Percentiles rank a stretch among this genome's conserved stretches.
These are phyloP conservation scores for Alternaria ventricosa DNA, from an alignment of 2,329 filamentous ascomycete species.

Conservation along the genomic window DNA sequence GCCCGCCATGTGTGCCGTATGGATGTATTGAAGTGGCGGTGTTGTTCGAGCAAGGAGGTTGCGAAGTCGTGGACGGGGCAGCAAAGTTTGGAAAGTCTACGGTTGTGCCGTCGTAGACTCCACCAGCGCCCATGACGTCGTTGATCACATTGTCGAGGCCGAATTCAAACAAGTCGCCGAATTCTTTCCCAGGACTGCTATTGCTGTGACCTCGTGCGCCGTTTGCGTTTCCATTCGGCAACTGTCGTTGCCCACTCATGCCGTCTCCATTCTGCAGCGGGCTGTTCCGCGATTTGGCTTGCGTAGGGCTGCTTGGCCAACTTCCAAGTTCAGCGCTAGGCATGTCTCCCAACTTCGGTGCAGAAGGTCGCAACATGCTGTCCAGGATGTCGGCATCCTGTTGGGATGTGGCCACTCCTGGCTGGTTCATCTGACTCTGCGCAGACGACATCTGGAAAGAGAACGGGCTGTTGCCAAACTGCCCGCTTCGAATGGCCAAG, in stretches of 20 bases:
- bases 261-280: background rate
- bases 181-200: conserved; percentile 18
- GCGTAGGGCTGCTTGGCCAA: conserved; percentile 27
- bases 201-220: background rate
- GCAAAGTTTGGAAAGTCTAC: conserved; percentile 6
- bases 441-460: conserved; percentile 1
- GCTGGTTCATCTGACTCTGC: conserved; percentile 15
- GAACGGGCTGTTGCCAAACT: conserved; percentile 20
- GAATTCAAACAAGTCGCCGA: conserved; percentile 28
- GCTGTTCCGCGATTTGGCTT: background rate
- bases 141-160: conserved; percentile 37
- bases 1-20: background rate
- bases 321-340: conserved; percentile 21
- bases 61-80: background rate
- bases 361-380: conserved; percentile 36
- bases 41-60: background rate
- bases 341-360: conserved; percentile 37
- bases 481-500: conserved; percentile 31
- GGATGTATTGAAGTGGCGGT: background rate
- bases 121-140: conserved; percentile 32
- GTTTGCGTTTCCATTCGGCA: background rate
- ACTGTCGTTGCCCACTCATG: background rate
- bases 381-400: conserved; percentile 34
- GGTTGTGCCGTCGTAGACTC: conserved; percentile 6
- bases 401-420: conserved; percentile 21